Base-by-base conservation (phyloP, 352 stramenopile genomes). In the Phytophthora pistaciae region DNA sequence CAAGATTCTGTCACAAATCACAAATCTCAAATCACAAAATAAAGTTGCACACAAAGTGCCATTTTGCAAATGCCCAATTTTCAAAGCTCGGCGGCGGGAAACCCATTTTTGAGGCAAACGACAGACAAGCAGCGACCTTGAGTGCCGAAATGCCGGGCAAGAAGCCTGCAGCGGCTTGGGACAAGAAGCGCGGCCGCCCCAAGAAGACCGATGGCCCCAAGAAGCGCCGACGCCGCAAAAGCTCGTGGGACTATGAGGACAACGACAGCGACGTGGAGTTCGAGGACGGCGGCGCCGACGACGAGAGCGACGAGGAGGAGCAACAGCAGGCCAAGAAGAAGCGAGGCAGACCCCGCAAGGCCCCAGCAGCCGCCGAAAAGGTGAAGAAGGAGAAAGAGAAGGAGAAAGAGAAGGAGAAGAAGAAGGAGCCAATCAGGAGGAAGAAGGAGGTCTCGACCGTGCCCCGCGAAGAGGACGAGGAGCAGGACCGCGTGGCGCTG, bases 211-310 rank as follows among this genome's bases (percentile, higher is more conserved):
- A 59, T 11, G 44, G n/a, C n/a, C 36, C 36, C 20, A 68, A 72
- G 21, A 78, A 79, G 61, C 50, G 46, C n/a, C 64, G 64, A 2
- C 67, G 56, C 18, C 61, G 60, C 16, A 70, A 67, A 48, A 74
- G 61, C 20, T 76, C 62, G 8, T 63, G 56, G 67, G 68, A 84
- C 50, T 75, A 85, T 33, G 72, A 82, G 11, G 71, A 81, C 36
- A 68, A 75, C 46, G 68, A 77, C 29, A 46, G 58, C 10, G 77
- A 83, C 44, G 72, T 59, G 21, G 72, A 72, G 16, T 69, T 72
- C 23, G 46, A 72, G n/a, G 54, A 63, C 55, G 68, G 13, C 3
- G 36, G 36, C 11, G 13, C 48, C 14, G 64, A 27, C 14, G 66
- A 67, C n/a, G 62, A 76, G 4, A 77, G 66, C 68, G 68, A 76